Conservation (phyloP, 2,329 filamentous ascomycete species). For the Biscogniauxia marginata region DNA sequence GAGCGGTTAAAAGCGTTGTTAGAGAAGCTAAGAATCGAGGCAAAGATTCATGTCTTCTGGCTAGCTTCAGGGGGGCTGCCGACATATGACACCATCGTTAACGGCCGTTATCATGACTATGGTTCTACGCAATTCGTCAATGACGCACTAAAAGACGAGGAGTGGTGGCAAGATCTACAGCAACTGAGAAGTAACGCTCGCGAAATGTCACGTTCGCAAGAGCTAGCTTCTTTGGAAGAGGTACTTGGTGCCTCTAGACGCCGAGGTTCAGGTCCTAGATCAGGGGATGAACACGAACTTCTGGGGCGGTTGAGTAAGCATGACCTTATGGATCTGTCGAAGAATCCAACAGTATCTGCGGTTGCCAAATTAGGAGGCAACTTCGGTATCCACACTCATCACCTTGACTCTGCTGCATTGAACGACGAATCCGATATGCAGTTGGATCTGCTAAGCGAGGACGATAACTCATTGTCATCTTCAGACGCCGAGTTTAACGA, state of each 20-base stretch:
- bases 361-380: conserved; percentile 60
- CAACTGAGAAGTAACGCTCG: conserved; percentile 44
- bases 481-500: conserved; percentile 38
- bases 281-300: conserved; percentile 21
- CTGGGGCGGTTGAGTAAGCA: conserved; percentile 48
- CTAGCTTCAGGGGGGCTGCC: conserved; percentile 70
- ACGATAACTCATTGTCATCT: conserved; percentile 19
- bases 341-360: conserved; percentile 53
- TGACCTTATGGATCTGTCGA: conserved; percentile 61
- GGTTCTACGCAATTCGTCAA: conserved; percentile 62
- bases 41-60: conserved; percentile 77
- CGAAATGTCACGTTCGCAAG: conserved; percentile 41
- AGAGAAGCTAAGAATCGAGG: conserved; percentile 79
- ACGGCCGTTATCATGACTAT: conserved; percentile 58
- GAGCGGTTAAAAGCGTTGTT: conserved; percentile 70
- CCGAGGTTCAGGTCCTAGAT: conserved; percentile 43
- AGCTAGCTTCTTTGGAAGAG: conserved; percentile 42
- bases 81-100: conserved; percentile 76
- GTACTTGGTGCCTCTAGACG: conserved; percentile 45
- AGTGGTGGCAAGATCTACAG: conserved; percentile 81
- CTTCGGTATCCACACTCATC: conserved; percentile 74
- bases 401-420: conserved; percentile 62
- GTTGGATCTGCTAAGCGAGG: conserved; percentile 20
- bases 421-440: conserved; percentile 27
- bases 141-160: conserved; percentile 65